A percentile compares a stretch with the other conserved stretches of the same genome.
phyloP scores from a whole-genome alignment of 108 stramenopile species.

The Schizochytrium sp. region DNA sequence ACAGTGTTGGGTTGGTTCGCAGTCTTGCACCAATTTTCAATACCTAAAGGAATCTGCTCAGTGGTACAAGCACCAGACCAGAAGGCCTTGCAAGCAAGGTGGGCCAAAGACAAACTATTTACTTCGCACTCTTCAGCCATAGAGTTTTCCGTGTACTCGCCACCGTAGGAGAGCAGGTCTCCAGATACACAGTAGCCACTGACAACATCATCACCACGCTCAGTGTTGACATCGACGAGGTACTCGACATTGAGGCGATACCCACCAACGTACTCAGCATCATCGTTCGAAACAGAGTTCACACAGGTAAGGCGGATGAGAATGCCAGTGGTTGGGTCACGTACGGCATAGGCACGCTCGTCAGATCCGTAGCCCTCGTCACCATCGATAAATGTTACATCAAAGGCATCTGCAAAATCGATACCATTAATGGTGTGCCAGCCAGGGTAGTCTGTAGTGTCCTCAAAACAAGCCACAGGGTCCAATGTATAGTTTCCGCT shows the following conservation, averaged over 20 bases:
- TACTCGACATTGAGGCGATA: constrained; percentile 38
- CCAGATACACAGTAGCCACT: constrained; percentile 33
- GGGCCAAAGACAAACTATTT: not conserved
- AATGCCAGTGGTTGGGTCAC: not conserved
- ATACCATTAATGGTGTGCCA: not conserved
- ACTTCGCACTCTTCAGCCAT: constrained; percentile 5
- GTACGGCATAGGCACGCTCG: not conserved
- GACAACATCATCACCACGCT: not conserved
- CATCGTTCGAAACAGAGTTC: not conserved
- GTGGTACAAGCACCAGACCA: constrained; percentile 5
- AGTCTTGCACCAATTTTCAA: constrained; percentile 17
- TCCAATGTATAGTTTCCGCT: not conserved
- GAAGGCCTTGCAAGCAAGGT: constrained; percentile 47
- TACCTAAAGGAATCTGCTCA: constrained; percentile 23
- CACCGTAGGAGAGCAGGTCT: not conserved
- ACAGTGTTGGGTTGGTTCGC: not conserved
- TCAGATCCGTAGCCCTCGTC: not conserved
- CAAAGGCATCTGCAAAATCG: not conserved
- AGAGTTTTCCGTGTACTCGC: not conserved
- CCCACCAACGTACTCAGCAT: not conserved
- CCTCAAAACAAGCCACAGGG: not conserved
- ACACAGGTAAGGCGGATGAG: constrained; percentile 24
- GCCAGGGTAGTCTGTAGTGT: not conserved
- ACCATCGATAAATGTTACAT: not conserved
- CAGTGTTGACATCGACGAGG: constrained; percentile 1